Evolutionary conservation across 345 rosid species (phyloP).

Genomic region (Eucalyptus tenuipes): DNA sequence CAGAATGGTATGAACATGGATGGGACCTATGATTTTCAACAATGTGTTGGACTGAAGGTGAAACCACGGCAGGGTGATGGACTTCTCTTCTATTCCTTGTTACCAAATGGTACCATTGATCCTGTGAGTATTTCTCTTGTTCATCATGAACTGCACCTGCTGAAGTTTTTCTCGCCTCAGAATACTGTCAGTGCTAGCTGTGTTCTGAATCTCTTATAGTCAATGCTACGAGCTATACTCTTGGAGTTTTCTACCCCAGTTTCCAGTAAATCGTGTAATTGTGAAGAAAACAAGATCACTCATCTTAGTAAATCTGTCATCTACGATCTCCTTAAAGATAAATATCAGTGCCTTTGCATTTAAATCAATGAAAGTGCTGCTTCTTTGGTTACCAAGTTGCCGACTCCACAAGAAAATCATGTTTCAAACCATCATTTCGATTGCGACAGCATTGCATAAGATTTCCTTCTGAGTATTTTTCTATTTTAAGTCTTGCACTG

Average conservation of each 20-base stretch:
- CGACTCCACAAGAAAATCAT: background rate
- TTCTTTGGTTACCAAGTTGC: background rate
- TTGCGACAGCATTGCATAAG: background rate
- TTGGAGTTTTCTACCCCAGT: background rate
- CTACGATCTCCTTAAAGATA: background rate
- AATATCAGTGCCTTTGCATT: background rate
- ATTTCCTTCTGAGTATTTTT: background rate
- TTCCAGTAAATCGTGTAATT: background rate
- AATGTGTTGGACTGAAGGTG: conserved; percentile 47
- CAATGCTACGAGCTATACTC: background rate
- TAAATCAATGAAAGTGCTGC: background rate
- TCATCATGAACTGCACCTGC: background rate
- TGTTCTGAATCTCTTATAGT: background rate
- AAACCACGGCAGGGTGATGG: conserved; percentile 61
- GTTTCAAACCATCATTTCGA: background rate
- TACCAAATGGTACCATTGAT: conserved; percentile 50
- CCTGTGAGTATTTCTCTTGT: conserved; percentile 7
- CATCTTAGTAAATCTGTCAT: background rate
- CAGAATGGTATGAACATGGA: conserved; percentile 33
- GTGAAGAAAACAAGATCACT: background rate
- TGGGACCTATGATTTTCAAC: conserved; percentile 27
- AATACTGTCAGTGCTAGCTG: background rate
- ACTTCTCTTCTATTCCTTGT: conserved; percentile 45
- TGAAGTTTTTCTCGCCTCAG: background rate
- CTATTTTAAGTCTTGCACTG: background rate